A percentile compares a stretch with the other conserved stretches of the same genome.
Evolutionary conservation across 169 alveolate genomes (phyloP).

Genomic region (Toxoplasma gondii): DNA sequence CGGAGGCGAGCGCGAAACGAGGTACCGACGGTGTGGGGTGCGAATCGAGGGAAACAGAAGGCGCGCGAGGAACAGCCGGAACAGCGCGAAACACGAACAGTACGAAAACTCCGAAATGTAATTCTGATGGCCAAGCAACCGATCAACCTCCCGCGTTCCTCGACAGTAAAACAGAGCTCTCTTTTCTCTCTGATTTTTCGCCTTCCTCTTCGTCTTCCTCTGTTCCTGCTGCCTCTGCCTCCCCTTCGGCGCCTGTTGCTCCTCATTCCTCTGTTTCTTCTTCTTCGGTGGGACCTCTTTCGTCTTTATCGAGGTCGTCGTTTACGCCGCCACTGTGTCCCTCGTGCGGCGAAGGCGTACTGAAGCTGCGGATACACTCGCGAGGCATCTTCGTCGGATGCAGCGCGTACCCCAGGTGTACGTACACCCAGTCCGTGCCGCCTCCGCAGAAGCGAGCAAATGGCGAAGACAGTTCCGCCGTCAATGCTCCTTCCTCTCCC

Average conservation of each 20-base stretch:
- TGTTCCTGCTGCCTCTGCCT: not conserved
- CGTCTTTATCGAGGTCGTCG: not conserved
- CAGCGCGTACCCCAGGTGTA: conserved; percentile 6
- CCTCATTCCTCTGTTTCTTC: not conserved
- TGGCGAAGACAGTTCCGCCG: not conserved
- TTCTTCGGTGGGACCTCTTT: not conserved
- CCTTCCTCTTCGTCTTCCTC: not conserved
- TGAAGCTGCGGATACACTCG: conserved; percentile 1
- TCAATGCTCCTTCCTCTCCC: not conserved
- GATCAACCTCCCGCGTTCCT: too few species aligned
- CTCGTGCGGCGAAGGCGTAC: not conserved
- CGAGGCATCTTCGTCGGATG: not conserved
- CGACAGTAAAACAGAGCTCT: too few species aligned
- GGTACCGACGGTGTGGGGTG: not conserved
- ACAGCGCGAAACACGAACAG: not conserved
- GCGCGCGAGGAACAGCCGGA: not conserved
- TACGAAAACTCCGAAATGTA: not conserved
- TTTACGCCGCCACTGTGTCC: not conserved
- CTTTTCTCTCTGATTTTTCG: not conserved
- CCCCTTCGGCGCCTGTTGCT: not conserved
- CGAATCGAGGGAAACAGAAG: not conserved
- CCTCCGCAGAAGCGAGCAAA: not conserved
- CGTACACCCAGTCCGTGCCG: not conserved
- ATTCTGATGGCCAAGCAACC: too few species aligned
- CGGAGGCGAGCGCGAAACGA: not conserved